Evolutionary conservation across 352 stramenopile species (phyloP).

Genomic region (Stramenopiles sp.): DNA sequence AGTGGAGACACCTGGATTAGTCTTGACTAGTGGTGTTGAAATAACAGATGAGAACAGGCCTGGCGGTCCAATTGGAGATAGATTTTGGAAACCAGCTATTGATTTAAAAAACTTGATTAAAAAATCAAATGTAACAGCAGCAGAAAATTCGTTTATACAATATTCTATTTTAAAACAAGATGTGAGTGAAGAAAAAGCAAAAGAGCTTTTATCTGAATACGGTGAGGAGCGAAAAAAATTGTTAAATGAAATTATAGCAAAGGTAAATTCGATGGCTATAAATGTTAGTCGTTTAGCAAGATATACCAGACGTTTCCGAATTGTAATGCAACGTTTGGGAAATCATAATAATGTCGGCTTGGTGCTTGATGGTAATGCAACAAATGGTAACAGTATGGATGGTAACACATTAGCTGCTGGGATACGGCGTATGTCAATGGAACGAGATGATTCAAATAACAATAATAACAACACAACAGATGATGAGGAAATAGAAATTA

Average conservation of each 20-base stretch:
- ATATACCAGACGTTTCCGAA: neutral
- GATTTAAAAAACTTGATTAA: neutral
- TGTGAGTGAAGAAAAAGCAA: neutral
- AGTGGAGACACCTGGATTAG: neutral
- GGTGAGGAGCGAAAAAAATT: neutral
- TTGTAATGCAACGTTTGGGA: no score
- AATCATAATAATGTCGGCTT: no score
- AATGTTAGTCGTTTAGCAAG: neutral
- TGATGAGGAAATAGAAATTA: no score
- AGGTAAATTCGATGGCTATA: neutral
- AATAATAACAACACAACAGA: no score
- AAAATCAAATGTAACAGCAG: neutral
- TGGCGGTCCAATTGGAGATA: neutral
- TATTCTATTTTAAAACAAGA: neutral
- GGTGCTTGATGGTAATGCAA: no score
- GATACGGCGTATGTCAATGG: no score
- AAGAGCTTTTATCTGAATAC: neutral
- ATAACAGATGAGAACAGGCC: neutral
- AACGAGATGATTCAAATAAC: no score
- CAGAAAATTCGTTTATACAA: neutral
- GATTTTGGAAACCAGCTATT: neutral
- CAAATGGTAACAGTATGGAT: no score
- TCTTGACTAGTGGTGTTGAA: neutral
- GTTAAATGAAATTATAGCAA: slow-evolving; percentile 1
- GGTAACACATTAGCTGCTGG: no score